These are phyloP conservation scores for Botrytis sinoallii DNA, from an alignment of 2,329 filamentous ascomycete genomes.

Conservation along the genomic window DNA sequence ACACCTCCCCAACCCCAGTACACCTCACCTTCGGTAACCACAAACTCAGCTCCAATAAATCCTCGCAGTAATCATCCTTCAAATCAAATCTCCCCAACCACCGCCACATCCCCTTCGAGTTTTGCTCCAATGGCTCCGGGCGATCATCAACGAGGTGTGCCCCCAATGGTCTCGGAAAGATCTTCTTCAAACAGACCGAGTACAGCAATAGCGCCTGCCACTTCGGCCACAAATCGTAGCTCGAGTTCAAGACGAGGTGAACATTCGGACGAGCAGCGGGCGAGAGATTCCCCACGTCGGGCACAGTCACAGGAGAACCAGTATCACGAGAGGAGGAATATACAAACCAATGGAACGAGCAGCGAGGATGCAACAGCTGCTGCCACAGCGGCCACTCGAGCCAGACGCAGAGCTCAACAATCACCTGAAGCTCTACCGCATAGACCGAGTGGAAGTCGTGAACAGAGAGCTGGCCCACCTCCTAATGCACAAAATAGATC, in stretches of 20 bases:
- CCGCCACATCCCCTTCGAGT: conserved; percentile 44
- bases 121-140: conserved; percentile 38
- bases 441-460: conserved; percentile 42
- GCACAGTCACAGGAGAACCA: conserved; percentile 29
- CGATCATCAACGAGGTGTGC: conserved; percentile 57
- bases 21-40: conserved; percentile 31
- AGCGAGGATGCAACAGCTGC: conserved; percentile 37
- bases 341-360: conserved; percentile 42
- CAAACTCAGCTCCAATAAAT: conserved; percentile 24
- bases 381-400: conserved; percentile 42
- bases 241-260: conserved; percentile 25
- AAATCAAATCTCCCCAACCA: conserved; percentile 37
- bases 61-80: conserved; percentile 36
- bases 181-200: conserved; percentile 64
- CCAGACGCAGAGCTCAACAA: conserved; percentile 47
- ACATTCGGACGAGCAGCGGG: conserved; percentile 26
- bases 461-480: conserved; percentile 39
- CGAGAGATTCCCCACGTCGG: conserved; percentile 29
- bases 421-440: conserved; percentile 46
- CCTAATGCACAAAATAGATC: conserved; percentile 34
- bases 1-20: conserved; percentile 32
- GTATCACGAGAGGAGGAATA: conserved; percentile 39
- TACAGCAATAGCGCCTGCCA: conserved; percentile 37
- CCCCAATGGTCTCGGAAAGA: conserved; percentile 73
- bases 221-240: conserved; percentile 30